Evolutionary conservation across 2,329 filamentous ascomycete genomes (phyloP).

Genomic region (Pseudogymnoascus sp.): DNA sequence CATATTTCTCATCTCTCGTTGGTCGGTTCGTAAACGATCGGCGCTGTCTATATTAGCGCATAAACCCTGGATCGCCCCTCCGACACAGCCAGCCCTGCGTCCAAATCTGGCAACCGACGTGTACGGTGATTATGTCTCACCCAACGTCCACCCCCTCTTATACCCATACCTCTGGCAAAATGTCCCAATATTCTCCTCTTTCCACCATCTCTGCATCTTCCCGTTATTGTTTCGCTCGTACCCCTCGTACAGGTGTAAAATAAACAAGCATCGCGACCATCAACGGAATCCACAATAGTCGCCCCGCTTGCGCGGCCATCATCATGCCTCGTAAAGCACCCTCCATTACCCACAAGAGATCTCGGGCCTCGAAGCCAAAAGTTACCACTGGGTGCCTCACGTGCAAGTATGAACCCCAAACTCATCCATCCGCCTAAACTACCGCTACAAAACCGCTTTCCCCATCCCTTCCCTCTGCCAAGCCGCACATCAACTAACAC

Average conservation of each 20-base stretch:
- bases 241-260: neutral
- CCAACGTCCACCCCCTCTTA: neutral
- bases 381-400: conserved; percentile 59
- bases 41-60: neutral
- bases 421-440: neutral
- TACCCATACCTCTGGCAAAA: neutral
- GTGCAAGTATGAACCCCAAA: conserved; percentile 51
- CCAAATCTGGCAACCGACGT: neutral
- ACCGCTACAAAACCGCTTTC: neutral
- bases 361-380: conserved; percentile 35
- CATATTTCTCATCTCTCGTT: neutral
- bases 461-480: too few relatives aligned
- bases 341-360: conserved; percentile 17
- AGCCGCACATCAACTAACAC: conserved; percentile 14
- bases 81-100: neutral
- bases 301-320: neutral
- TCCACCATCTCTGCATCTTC: neutral
- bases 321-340: neutral
- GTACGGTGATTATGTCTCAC: neutral
- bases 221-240: neutral
- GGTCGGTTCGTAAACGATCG: neutral
- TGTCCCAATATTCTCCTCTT: neutral
- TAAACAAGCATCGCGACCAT: neutral
- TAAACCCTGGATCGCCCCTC: neutral
- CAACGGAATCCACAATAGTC: neutral